Evolutionary conservation across 2,329 filamentous ascomycete species (phyloP), one percentile per base, ranked within the genome.

Genomic region (Calycina marina): DNA sequence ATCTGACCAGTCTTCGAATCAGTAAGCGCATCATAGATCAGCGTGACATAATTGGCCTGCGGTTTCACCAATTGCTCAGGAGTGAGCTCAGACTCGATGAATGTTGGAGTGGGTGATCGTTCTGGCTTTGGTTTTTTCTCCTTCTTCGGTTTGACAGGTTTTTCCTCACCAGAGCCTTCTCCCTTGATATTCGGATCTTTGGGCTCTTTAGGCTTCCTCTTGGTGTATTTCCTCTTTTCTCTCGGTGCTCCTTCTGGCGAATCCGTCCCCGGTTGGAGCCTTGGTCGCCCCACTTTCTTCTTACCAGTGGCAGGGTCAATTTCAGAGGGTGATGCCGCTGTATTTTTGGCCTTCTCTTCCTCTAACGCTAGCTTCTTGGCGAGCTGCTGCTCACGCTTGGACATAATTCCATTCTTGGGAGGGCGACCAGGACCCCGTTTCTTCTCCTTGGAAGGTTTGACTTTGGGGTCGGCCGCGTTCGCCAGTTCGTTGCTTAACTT

Each of bases 371-470:
- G 60, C 52, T 76, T 78, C 56, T 76, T 72, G 5, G 74, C 63
- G 29, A 73, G 53, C 12, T 72, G 63, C 43, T 76, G 67, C 47
- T 85, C 77, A 35, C 81, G 65, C 56, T 85, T 85, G 1, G 80
- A 86, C 72, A 85, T 82, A 50, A 84, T 68, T 16, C 81, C 81
- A 47, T 86, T 80, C 58, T 86, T 86, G 0, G 81, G 81, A 13
- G 81, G 81, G 32, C 81, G 63, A n/a, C 81, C 81, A 6, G 81
- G 81, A 10, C 81, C 81, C 43, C 80, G 73, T 33, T 47, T 52
- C 37, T 50, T 52, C 20, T 40, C 56, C 8, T 9, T n/a, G n/a
- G n/a, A n/a, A 36, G 58, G 50, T 32, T 47, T 48, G 17, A 56
- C 16, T 27, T 24, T 27, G 25, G 28, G 29, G 8, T 42, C 34